Base-by-base conservation (phyloP, 768 basidiomycete genomes). In the Lactifluus hygrophoroides region DNA sequence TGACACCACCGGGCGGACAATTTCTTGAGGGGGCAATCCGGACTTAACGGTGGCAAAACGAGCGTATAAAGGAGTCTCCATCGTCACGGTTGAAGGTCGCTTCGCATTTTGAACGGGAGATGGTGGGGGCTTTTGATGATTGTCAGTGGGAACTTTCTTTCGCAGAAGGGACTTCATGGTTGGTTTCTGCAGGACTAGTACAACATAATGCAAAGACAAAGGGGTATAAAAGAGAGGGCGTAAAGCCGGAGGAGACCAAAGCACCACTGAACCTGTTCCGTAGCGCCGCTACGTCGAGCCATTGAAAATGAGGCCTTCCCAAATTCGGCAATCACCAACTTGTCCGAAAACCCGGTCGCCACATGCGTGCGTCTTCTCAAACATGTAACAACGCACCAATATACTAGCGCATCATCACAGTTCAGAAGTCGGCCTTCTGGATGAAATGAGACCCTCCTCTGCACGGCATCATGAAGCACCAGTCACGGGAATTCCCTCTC, bases 31-130 rank as follows among this genome's bases (percentile, higher is more conserved):
- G 17, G 55, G 63, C 27, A 32, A 49, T 8, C 21, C 65, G 28
- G 53, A 16, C 30, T 58, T 58, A 23, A 40, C 17, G 59, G 45
- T 61, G 34, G 69, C 63, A 42, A 69, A 70, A 19, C 68, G 68
- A 10, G 68, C 66, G 38, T 69, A 69, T 17, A 69, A 58, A 9
- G 69, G 69, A 0, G 68, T 64, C 25, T 57, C 58, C 10, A 46
- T 43, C 5, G 62, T 16, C 13, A n/a, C n/a, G n/a, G n/a, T n/a
- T n/a, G 57, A 8, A 11, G 54, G 44, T 14, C 38, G 57, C 35
- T 49, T 50, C 3, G 51, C 27, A 45, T 52, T 40, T n/a, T 38
- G 54, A 21, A 60, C 3, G 21, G 55, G 19, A 27, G 54, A 13
- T 2, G 60, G 34, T 11, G 57, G 27, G 8, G 62, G 40, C 32